Evolutionary conservation across 495 filamentous ascomycete species (phyloP), one percentile per base, ranked within the genome.

Genomic region (Talaromyces ruber): DNA sequence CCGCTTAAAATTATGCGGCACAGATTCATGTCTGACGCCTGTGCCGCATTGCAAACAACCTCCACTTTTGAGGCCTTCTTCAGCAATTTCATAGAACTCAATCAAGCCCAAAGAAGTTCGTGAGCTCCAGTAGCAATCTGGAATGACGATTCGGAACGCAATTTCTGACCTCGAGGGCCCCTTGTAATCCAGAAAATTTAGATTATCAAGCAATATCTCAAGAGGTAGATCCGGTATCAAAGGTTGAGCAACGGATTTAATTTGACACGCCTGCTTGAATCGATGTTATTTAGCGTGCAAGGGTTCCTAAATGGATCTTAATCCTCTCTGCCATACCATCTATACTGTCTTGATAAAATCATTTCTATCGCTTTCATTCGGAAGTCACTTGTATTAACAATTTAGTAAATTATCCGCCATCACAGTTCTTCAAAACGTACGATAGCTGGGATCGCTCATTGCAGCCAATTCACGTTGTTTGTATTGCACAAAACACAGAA

Each of bases 231-330:
- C 18, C n/a, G 28, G 12, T 57, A 57, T 57, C 54, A 57, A 32
- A 32, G 54, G 54, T 32, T 57, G 54, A 32, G 28, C 28, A 32
- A 57, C 26, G 54, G 54, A 16, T 30, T 12, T 57, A 16, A 32
- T 57, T 32, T 32, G 2, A 57, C 18, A 16, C 24, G 25, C 28
- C 54, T 57, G 54, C 54, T 57, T 57, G 54, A 57, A 57, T 57
- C 26, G 28, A 57, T 32, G 26, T 32, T 32, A 32, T 2, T 32
- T 57, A 29, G 54, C 54, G 28, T 21, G 24, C 28, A 29, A 16
- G 54, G 54, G 54, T 30, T 32, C 32, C 54, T 57, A 7, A n/a
- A 57, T 29, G 25, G 54, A 57, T 57, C 54, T n/a, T 57, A 57
- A 25, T 32, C 54, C 28, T 8, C 6, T 32, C 54, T 57, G 30